Percentiles rank a stretch among this genome's conserved stretches.
phyloP scores from a whole-genome alignment of 2,329 filamentous ascomycete genomes.

The Penicillium capsulatum region DNA sequence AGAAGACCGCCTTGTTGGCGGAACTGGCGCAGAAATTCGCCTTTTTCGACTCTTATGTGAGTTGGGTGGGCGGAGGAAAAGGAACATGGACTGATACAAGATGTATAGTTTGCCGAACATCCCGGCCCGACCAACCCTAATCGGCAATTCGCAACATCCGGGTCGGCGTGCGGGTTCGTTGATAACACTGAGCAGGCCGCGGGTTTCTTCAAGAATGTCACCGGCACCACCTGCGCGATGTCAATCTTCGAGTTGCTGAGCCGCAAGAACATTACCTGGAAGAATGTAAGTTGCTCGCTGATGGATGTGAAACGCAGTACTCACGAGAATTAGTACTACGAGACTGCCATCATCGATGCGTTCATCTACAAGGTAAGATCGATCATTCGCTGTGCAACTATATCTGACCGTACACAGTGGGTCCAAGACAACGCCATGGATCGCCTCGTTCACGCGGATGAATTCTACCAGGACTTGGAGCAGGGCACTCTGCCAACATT shows the following conservation, averaged over 20 bases:
- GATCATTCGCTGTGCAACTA: too few species aligned
- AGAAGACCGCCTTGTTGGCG: slow-evolving; percentile 34
- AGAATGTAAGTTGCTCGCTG: slow-evolving; percentile 26
- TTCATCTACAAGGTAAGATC: slow-evolving; percentile 37
- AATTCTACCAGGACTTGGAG: slow-evolving; percentile 64
- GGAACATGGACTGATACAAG: background rate
- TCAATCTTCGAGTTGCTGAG: slow-evolving; percentile 39
- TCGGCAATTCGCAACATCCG: slow-evolving; percentile 39
- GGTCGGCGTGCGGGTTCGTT: slow-evolving; percentile 33
- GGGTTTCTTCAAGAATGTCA: slow-evolving; percentile 33
- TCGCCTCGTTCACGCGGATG: slow-evolving; percentile 27
- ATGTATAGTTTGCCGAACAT: slow-evolving; percentile 32
- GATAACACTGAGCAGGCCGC: slow-evolving; percentile 32
- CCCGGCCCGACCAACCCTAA: slow-evolving; percentile 42
- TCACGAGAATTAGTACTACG: slow-evolving; percentile 31
- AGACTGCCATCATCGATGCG: slow-evolving; percentile 37
- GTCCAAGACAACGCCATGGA: slow-evolving; percentile 38
- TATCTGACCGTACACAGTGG: slow-evolving; percentile 22
- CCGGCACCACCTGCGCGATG: slow-evolving; percentile 32
- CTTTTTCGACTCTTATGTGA: slow-evolving; percentile 37
- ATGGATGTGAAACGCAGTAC: background rate
- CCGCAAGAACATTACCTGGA: slow-evolving; percentile 37
- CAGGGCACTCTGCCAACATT: slow-evolving; percentile 65
- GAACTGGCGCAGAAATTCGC: slow-evolving; percentile 38
- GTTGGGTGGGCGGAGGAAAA: slow-evolving; percentile 2